Percentiles rank a stretch among this genome's conserved stretches.
phyloP scores from a whole-genome alignment of 352 stramenopile species.

The Phytophthora cactorum region DNA sequence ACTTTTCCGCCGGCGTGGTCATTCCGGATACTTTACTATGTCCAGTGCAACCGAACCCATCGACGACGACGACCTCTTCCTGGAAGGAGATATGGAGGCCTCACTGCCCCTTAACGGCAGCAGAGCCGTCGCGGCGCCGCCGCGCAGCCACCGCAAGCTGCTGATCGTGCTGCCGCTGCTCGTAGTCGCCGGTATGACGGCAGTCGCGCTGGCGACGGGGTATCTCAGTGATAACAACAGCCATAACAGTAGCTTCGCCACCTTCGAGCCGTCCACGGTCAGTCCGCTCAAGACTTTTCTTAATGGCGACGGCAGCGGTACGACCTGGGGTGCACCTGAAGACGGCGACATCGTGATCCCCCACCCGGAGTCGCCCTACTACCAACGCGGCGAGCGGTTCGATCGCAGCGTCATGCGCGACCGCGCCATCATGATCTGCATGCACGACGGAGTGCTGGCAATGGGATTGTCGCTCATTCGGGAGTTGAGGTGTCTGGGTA shows the following conservation, averaged over 20 bases:
- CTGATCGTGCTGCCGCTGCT: slow-evolving; percentile 17
- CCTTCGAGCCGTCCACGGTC: slow-evolving; percentile 10
- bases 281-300: slow-evolving; percentile 13
- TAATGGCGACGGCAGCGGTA: slow-evolving; percentile 4
- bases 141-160: slow-evolving; percentile 24
- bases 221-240: slow-evolving; percentile 14
- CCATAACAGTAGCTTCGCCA: slow-evolving; percentile 13
- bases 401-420: slow-evolving; percentile 27
- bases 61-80: slow-evolving; percentile 13
- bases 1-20: neutral
- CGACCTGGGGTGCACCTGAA: slow-evolving; percentile 5
- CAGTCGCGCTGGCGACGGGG: slow-evolving; percentile 17
- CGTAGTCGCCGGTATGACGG: slow-evolving; percentile 17
- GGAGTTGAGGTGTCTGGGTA: slow-evolving; percentile 30
- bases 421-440: slow-evolving; percentile 39
- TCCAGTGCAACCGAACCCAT: slow-evolving; percentile 1
- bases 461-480: slow-evolving; percentile 29
- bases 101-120: slow-evolving; percentile 18
- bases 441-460: slow-evolving; percentile 36
- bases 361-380: slow-evolving; percentile 25
- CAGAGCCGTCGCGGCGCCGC: slow-evolving; percentile 11
- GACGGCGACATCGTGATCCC: slow-evolving; percentile 21
- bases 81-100: slow-evolving; percentile 16
- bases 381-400: slow-evolving; percentile 29
- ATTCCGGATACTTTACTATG: slow-evolving; percentile 12